Percentiles rank a stretch among this genome's conserved stretches.
Evolutionary conservation across 1,284 basidiomycete genomes (phyloP).

Genomic region (Sanghuangporus weigelae): DNA sequence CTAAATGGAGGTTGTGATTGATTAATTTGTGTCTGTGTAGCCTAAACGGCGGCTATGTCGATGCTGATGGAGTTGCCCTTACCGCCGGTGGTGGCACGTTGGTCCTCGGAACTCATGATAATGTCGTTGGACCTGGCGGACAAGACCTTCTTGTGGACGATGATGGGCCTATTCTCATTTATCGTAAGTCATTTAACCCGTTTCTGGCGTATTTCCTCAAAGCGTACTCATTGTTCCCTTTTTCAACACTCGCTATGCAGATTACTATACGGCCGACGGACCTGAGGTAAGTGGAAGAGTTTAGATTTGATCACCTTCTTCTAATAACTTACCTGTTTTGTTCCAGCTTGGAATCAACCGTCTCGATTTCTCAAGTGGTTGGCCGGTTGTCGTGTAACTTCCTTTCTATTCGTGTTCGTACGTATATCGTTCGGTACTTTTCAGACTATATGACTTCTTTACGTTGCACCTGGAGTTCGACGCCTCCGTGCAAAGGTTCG

Average conservation of each 20-base stretch:
- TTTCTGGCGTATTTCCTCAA: constrained; percentile 17
- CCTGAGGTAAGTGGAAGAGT: constrained; percentile 30
- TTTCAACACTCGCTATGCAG: neutral
- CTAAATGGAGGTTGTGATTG: neutral
- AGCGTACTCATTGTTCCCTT: constrained; percentile 20
- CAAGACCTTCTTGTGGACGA: constrained; percentile 34
- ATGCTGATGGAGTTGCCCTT: constrained; percentile 40
- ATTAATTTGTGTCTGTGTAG: constrained; percentile 21
- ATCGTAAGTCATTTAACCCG: constrained; percentile 32
- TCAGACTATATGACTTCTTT: too few species aligned
- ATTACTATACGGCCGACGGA: constrained; percentile 22
- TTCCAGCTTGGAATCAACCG: constrained; percentile 43
- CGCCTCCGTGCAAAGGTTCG: too few species aligned
- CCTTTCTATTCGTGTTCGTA: neutral
- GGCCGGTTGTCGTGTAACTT: constrained; percentile 25
- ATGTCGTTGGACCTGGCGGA: constrained; percentile 43
- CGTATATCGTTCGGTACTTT: too few species aligned
- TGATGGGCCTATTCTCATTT: constrained; percentile 37
- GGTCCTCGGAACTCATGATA: constrained; percentile 43
- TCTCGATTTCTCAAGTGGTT: constrained; percentile 33
- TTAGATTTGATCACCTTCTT: neutral
- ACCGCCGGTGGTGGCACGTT: constrained; percentile 49
- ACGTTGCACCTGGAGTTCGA: too few species aligned
- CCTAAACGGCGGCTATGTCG: constrained; percentile 41
- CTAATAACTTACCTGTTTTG: neutral